Percentiles rank a stretch among this genome's conserved stretches.
These are phyloP conservation scores for Allomyces arbusculus DNA, from an alignment of 192 early-diverging fungal genomes.

Conservation along the genomic window DNA sequence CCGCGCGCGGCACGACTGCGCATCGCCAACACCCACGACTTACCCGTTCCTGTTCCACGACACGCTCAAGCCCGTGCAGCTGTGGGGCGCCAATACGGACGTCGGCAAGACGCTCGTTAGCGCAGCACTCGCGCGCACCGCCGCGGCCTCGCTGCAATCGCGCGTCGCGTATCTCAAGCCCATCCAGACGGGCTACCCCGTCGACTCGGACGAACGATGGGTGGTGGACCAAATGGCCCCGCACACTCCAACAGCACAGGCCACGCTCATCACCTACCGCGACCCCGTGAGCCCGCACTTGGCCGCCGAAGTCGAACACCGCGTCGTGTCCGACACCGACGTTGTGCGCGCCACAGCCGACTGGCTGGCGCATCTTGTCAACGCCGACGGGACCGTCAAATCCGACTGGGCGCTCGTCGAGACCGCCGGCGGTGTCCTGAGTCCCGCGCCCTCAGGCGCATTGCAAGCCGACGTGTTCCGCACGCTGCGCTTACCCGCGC, in stretches of 20 bases:
- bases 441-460: constrained; percentile 15
- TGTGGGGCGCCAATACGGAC: constrained; percentile 5
- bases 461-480: constrained; percentile 49
- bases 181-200: constrained; percentile 63
- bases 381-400: constrained; percentile 5
- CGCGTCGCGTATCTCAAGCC: constrained; percentile 56
- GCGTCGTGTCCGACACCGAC: background rate
- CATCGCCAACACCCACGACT: no score
- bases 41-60: no score
- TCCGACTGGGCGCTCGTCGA: constrained; percentile 39
- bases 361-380: constrained; percentile 13
- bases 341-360: constrained; percentile 12
- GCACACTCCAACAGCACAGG: background rate
- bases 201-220: constrained; percentile 48
- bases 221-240: background rate
- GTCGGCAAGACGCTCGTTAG: constrained; percentile 63
- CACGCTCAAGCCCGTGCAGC: no score
- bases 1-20: no score
- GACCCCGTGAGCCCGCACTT: constrained; percentile 61
- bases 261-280: constrained; percentile 22
- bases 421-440: constrained; percentile 47
- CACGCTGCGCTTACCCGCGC: constrained; percentile 38
- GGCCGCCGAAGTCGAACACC: constrained; percentile 18
- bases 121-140: constrained; percentile 41
- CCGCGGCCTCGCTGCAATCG: constrained; percentile 15